Evolutionary conservation across 495 filamentous ascomycete species (phyloP), one percentile per base, ranked within the genome.

Genomic region (Aspergillus nanangensis): DNA sequence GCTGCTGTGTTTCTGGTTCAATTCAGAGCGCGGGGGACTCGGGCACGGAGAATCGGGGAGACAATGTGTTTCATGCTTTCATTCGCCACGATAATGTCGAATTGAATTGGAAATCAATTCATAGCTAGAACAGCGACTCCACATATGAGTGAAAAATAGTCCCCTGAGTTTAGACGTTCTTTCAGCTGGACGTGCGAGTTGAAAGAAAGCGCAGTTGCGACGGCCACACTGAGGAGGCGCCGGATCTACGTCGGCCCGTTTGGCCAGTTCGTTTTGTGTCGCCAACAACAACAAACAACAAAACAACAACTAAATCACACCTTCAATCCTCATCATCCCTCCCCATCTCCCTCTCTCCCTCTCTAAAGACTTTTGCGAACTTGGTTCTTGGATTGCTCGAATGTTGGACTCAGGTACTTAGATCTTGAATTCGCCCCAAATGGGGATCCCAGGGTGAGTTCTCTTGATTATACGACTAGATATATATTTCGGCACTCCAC

Each of bases 361-460:
- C 8, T 29, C 5, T 11, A 29, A 29, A 5, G 11, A 4, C 11
- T 31, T 23, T 19, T 37, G 32, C 14, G 21, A 33, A 17, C 8
- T 49, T 38, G 34, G 41, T 21, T 9, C 3, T 38, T 47, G n/a
- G n/a, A n/a, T n/a, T n/a, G n/a, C n/a, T n/a, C n/a, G n/a, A n/a
- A n/a, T n/a, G n/a, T 51, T 51, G 21, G 35, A 45, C 38, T 36
- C 25, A 23, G 42, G 44, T 34, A 17, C 14, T 44, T 45, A 38
- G 41, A 15, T 37, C 32, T 14, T 36, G 23, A 37, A 38, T 29
- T 49, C 45, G 24, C 13, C 41, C 36, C 19, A 37, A 55, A 67
- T 75, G 71, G 71, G 71, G 44, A 73, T 75, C 36, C 70, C 71
- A 22, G 70, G 70, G 70, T 74, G 63, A 53, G 70, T 62, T 4